phyloP scores from a whole-genome alignment of 352 stramenopile species.

The Pythium aquatile region DNA sequence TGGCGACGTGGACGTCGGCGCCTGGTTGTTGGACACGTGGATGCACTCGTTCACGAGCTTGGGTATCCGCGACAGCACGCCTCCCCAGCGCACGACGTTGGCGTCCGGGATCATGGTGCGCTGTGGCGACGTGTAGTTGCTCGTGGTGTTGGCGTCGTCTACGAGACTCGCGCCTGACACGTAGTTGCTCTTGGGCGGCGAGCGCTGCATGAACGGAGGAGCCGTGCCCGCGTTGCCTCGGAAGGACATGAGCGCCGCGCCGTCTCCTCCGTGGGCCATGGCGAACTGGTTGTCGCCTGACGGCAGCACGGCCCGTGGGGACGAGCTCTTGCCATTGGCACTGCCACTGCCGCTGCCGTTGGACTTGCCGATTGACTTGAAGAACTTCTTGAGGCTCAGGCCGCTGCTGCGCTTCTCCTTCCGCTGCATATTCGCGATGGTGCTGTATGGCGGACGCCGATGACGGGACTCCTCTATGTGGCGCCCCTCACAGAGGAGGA shows the following conservation, averaged over 20 bases:
- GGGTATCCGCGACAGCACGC: conserved; percentile 27
- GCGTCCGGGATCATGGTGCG: conserved; percentile 9
- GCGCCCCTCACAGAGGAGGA: background rate
- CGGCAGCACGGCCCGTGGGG: conserved; percentile 21
- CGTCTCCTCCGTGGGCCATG: conserved; percentile 8
- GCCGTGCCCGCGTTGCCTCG: conserved; percentile 12
- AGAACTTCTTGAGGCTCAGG: conserved; percentile 27
- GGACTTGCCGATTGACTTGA: conserved; percentile 28
- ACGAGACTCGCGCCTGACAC: conserved; percentile 10
- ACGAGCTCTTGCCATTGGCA: conserved; percentile 4
- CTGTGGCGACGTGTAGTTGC: conserved; percentile 5
- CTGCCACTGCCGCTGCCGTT: background rate
- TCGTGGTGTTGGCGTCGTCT: background rate
- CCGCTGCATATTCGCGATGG: conserved; percentile 3
- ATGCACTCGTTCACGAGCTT: conserved; percentile 27
- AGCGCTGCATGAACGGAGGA: conserved; percentile 22
- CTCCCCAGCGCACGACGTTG: conserved; percentile 25
- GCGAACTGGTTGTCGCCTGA: conserved; percentile 29
- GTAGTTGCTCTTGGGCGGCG: conserved; percentile 22
- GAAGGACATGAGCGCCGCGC: conserved; percentile 1
- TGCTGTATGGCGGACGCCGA: background rate
- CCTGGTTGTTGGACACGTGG: conserved; percentile 5
- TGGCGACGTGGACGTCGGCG: conserved; percentile 7
- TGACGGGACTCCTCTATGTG: background rate
- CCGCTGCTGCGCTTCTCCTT: conserved; percentile 26